These are phyloP conservation scores for Polytrichum commune DNA, from an alignment of 225 moss, liverwort and hornwort genomes.

Conservation along the genomic window DNA sequence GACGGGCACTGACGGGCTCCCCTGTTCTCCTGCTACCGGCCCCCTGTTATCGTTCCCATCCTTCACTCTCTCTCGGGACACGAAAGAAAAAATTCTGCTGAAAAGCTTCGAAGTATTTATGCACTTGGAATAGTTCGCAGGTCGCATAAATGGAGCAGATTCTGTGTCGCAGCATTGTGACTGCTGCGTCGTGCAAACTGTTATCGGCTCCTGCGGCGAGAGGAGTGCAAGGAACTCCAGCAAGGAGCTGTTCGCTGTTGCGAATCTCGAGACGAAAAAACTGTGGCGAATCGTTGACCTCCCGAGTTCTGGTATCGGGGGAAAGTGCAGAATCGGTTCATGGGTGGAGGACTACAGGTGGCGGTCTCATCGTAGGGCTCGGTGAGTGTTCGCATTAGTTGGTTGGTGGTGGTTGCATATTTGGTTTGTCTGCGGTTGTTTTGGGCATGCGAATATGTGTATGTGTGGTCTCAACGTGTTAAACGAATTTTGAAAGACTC, in stretches of 20 bases:
- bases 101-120: neutral
- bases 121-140: neutral
- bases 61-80: neutral
- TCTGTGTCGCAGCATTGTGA: conserved; percentile 17
- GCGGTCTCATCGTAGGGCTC: conserved; percentile 1
- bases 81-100: neutral
- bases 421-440: neutral
- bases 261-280: neutral
- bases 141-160: conserved; percentile 19
- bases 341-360: conserved; percentile 6
- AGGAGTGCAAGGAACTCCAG: neutral
- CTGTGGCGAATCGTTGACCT: conserved; percentile 6
- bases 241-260: neutral
- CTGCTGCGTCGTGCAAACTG: conserved; percentile 13
- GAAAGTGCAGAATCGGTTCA: neutral
- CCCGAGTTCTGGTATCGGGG: neutral
- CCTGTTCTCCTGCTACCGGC: neutral
- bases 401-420: neutral
- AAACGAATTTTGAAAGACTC: neutral
- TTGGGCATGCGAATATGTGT: neutral
- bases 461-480: neutral
- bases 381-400: conserved; percentile 11
- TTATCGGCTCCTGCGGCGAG: conserved; percentile 4
- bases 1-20: no score
- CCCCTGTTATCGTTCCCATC: neutral